These are phyloP conservation scores for Spathaspora boniae DNA, from an alignment of 805 yeast genomes.

Conservation along the genomic window DNA sequence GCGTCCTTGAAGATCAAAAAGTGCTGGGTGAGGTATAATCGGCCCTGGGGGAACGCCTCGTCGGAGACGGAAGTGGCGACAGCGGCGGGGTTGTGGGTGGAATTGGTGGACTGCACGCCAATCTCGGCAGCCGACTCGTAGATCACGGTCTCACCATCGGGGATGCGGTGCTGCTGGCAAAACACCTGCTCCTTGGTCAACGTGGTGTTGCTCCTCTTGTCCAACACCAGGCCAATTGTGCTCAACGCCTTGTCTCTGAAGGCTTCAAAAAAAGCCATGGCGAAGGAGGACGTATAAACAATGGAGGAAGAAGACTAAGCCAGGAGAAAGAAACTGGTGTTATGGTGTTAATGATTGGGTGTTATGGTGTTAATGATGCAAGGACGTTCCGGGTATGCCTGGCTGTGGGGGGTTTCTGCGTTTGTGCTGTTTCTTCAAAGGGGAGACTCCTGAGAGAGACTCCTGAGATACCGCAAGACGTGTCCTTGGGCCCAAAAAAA, in stretches of 20 bases:
- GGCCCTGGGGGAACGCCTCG: conserved; percentile 49
- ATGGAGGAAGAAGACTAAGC: not conserved
- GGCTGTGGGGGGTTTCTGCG: too few species aligned
- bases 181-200: conserved; percentile 69
- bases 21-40: conserved; percentile 66
- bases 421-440: too few species aligned
- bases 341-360: too few species aligned
- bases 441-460: too few species aligned
- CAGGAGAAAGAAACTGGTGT: too few species aligned
- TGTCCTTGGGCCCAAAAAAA: too few species aligned
- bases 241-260: conserved; percentile 45
- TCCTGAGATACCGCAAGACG: too few species aligned
- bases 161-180: conserved; percentile 64
- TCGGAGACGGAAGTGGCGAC: too few species aligned
- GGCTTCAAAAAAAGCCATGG: conserved; percentile 51
- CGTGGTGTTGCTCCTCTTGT: conserved; percentile 39
- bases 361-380: too few species aligned
- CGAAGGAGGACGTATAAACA: not conserved
- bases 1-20: conserved; percentile 73
- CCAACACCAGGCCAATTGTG: conserved; percentile 42
- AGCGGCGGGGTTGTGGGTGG: conserved; percentile 10
- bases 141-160: conserved; percentile 63
- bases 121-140: conserved; percentile 67
- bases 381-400: too few species aligned
- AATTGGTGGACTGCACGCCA: conserved; percentile 21